Conservation (phyloP, 2,329 filamentous ascomycete species). For the Knufia fluminis region DNA sequence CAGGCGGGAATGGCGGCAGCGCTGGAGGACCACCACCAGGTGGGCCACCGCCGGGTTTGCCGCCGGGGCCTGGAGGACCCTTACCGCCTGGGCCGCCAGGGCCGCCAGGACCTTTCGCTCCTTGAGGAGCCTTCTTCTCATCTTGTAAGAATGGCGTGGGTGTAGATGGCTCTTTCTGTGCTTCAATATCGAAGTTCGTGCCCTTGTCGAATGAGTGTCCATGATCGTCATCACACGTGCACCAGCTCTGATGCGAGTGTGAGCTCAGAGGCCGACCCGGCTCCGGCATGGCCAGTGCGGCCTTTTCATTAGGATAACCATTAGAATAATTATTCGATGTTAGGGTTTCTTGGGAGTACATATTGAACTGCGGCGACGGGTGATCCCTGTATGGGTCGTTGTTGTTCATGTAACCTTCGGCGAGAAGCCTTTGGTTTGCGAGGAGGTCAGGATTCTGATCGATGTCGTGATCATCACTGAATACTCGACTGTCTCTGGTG, state of each 20-base stretch:
- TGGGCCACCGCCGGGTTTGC: neutral
- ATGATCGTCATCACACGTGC: constrained; percentile 23
- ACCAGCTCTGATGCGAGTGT: constrained; percentile 23
- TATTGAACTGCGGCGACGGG: constrained; percentile 17
- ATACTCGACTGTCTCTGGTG: constrained; percentile 20
- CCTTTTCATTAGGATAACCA: constrained; percentile 20
- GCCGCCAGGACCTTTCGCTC: constrained; percentile 8
- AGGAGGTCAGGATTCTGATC: constrained; percentile 21
- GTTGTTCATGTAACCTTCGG: constrained; percentile 22
- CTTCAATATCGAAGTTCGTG: constrained; percentile 21
- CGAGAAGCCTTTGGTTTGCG: constrained; percentile 22
- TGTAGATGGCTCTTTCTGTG: constrained; percentile 19
- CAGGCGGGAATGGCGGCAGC: constrained; percentile 7
- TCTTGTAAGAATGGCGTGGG: constrained; percentile 20
- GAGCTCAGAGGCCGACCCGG: constrained; percentile 17
- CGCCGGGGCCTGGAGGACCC: neutral
- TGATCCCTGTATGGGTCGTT: constrained; percentile 20
- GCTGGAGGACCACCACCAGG: constrained; percentile 1
- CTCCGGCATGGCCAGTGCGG: constrained; percentile 16
- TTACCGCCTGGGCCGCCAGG: constrained; percentile 11
- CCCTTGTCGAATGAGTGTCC: constrained; percentile 17
- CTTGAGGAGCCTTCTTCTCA: constrained; percentile 14
- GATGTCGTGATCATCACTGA: constrained; percentile 21
- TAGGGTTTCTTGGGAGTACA: constrained; percentile 21
- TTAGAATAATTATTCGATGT: constrained; percentile 18